These are phyloP conservation scores for Lichtheimia hyalospora DNA, from an alignment of 371 early-diverging fungal genomes.

Conservation along the genomic window DNA sequence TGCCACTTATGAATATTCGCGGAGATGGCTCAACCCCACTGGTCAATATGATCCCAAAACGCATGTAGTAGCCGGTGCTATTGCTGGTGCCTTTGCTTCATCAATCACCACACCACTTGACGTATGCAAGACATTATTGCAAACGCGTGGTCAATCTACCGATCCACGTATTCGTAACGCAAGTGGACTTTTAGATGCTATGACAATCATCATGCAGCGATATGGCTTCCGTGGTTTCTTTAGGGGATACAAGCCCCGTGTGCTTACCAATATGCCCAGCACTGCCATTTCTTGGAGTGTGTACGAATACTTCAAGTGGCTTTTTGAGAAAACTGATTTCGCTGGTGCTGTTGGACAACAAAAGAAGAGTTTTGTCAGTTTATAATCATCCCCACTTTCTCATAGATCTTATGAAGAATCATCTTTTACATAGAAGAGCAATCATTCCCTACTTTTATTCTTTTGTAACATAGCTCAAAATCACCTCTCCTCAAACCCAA, in stretches of 20 bases:
- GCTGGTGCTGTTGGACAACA: neutral
- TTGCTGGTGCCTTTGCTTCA: constrained; percentile 90
- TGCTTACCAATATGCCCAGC: constrained; percentile 88
- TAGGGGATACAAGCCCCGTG: constrained; percentile 81
- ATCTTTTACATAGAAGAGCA: no score
- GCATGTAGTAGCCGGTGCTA: constrained; percentile 84
- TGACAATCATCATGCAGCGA: constrained; percentile 69
- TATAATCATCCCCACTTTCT: neutral
- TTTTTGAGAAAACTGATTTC: constrained; percentile 5
- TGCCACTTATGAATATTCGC: constrained; percentile 84
- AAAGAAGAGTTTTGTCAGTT: neutral
- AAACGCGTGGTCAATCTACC: constrained; percentile 78
- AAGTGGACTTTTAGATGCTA: constrained; percentile 71
- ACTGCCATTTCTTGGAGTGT: constrained; percentile 95
- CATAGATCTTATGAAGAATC: neutral
- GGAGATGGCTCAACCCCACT: constrained; percentile 72
- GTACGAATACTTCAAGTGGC: constrained; percentile 87
- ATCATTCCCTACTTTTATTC: constrained; percentile 1
- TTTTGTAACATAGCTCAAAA: constrained; percentile 1
- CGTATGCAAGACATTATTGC: constrained; percentile 90
- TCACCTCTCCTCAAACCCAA: no score
- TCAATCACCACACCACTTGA: constrained; percentile 92
- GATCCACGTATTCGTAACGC: constrained; percentile 72
- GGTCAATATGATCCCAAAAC: constrained; percentile 82
- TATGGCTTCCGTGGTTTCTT: constrained; percentile 82